Conservation (phyloP, 2,329 filamentous ascomycete genomes). For the Penicillium sp. region DNA sequence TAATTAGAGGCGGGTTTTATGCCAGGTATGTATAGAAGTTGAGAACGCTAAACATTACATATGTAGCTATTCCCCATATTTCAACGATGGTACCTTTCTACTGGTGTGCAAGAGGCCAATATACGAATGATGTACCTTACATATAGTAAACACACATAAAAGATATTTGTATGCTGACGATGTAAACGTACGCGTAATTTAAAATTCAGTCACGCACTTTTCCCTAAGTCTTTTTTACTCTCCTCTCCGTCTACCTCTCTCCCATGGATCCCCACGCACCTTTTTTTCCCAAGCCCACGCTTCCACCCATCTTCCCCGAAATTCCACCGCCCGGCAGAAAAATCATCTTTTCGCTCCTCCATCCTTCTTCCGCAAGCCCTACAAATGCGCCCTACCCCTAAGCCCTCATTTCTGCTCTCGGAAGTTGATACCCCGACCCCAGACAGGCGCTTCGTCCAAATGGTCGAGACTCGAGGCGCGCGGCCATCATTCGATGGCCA, state of each 20-base stretch:
- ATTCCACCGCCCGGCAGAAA: constrained; percentile 19
- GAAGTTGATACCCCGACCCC: constrained; percentile 34
- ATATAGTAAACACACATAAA: neutral
- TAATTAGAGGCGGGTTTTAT: neutral
- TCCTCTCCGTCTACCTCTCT: neutral
- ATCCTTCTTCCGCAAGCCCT: constrained; percentile 37
- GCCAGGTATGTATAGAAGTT: too few species aligned
- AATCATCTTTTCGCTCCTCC: constrained; percentile 20
- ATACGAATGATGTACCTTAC: neutral
- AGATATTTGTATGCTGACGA: neutral
- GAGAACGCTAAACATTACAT: neutral
- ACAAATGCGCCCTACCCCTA: constrained; percentile 48
- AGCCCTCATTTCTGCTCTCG: constrained; percentile 50
- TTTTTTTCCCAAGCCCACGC: neutral
- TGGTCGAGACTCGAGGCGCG: constrained; percentile 34
- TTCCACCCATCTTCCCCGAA: neutral
- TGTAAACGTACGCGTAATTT: neutral
- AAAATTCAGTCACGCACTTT: neutral
- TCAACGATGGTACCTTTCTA: neutral
- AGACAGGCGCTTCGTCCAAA: constrained; percentile 25
- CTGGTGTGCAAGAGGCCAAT: neutral
- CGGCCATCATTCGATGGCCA: constrained; percentile 31
- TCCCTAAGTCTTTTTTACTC: neutral
- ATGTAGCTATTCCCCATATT: neutral
- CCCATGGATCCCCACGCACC: neutral